Base-by-base conservation (phyloP, 2,329 filamentous ascomycete species). In the Pseudogymnoascus sp. region DNA sequence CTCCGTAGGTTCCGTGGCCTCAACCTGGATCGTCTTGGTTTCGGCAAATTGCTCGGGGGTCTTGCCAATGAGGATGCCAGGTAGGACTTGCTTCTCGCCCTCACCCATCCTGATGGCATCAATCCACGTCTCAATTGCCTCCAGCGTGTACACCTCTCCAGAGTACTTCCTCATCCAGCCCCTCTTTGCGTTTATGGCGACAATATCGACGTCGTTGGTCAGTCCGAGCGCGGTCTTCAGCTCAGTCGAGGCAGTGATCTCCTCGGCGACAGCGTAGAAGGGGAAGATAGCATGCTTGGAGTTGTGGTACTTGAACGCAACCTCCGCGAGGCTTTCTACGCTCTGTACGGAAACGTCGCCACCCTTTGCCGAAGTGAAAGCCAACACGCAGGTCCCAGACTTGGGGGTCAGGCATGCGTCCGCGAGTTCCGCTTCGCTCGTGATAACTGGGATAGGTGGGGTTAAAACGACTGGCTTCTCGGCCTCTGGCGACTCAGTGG, bases 101-200 rank as follows among this genome's bases (percentile, higher is more conserved):
- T 97, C 93, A 60, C 92, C 91, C 80, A 99, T 82, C 38, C 91
- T 87, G 65, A 97, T 91, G n/a, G 84, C 82, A 71, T 99, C 94
- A 64, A 99, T 84, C 91, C 93, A 99, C 65, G 79, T 78, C 77
- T 96, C 91, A 30, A 99, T 78, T 25, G 81, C 83, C 61, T 82
- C 79, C 23, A 80, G 72, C 62, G 82, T 84, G 49, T 85, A 86
- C 14, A 76, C 73, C 7, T 76, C 74, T 4, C 66, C 67, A 52
- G 70, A 5, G 73, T 90, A 94, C 63, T 82, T 84, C 69, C 89
- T 88, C 84, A 87, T 95, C 94, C 94, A 99, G 42, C 84, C 82
- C 61, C 92, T 86, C 70, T 92, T 91, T 33, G 84, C 89, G 74
- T 97, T 97, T 64, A 96, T 74, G 14, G 92, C 92, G 62, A 97